These are phyloP conservation scores for Trichosporon coremiiforme DNA, from an alignment of 1,284 basidiomycete species.

Conservation along the genomic window DNA sequence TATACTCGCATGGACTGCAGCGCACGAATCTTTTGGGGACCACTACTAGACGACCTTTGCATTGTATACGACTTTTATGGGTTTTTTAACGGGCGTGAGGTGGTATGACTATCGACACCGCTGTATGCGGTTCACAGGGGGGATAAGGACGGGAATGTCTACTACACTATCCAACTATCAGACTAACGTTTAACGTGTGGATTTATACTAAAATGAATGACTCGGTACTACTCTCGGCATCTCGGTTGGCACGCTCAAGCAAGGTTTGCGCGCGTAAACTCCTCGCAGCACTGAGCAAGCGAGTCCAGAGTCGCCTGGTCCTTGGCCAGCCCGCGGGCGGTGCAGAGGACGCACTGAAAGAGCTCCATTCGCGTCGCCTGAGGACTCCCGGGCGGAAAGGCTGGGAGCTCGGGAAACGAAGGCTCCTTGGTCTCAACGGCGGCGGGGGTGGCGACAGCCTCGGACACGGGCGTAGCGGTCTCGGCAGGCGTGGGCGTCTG, in stretches of 20 bases:
- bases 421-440: background rate
- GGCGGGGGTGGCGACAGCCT: background rate
- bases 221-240: conserved; percentile 5
- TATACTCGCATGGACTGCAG: background rate
- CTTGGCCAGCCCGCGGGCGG: background rate
- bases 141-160: background rate
- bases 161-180: background rate
- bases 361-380: conserved; percentile 12
- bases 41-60: background rate
- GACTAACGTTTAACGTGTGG: background rate
- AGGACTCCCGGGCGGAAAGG: conserved; percentile 5
- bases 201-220: conserved; percentile 13
- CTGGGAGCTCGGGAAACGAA: background rate
- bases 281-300: conserved; percentile 7
- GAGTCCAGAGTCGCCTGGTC: conserved; percentile 14
- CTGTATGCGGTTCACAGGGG: conserved; percentile 2
- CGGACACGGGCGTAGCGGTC: background rate
- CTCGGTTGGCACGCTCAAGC: no score
- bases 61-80: conserved; percentile 3
- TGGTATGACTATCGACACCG: background rate
- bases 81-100: background rate
- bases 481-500: background rate
- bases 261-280: conserved; percentile 12
- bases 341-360: conserved; percentile 17
- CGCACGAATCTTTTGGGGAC: background rate